Conservation (phyloP, 345 rosid genomes). For the Durio zibethinus region DNA sequence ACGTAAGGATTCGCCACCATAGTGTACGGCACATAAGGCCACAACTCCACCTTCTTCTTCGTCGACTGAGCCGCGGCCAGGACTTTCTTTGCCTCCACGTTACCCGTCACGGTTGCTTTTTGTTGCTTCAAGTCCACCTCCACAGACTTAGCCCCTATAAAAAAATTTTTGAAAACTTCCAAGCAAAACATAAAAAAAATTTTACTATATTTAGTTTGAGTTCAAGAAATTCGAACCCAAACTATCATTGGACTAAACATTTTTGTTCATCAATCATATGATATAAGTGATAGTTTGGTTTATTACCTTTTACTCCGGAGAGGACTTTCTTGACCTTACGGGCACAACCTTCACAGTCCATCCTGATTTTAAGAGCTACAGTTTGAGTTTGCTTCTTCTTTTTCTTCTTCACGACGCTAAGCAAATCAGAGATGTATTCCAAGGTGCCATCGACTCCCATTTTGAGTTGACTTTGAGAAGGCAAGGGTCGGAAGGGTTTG, state of each 20-base stretch:
- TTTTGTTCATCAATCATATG: no score
- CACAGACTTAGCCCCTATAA: conserved; percentile 67
- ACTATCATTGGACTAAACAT: no score
- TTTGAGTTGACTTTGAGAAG: conserved; percentile 8
- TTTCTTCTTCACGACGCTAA: conserved; percentile 36
- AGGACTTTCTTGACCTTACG: conserved; percentile 78
- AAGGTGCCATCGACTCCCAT: conserved; percentile 83
- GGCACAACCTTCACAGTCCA: conserved; percentile 89
- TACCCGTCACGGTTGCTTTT: conserved; percentile 74
- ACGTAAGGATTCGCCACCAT: conserved; percentile 68
- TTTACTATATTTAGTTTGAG: neutral
- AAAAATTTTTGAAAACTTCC: neutral
- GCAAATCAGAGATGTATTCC: conserved; percentile 58
- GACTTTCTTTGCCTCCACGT: conserved; percentile 56
- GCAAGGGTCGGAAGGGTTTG: no score
- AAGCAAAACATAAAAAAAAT: neutral
- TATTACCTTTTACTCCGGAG: conserved; percentile 64
- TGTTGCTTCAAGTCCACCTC: conserved; percentile 77
- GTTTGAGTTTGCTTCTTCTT: conserved; percentile 69
- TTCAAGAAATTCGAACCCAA: neutral
- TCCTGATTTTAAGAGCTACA: conserved; percentile 69
- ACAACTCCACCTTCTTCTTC: conserved; percentile 81
- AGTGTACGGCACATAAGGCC: conserved; percentile 87
- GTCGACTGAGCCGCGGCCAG: conserved; percentile 73
- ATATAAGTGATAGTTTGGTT: neutral